Evolutionary conservation across 208 protist species (phyloP).

Genomic region (Angomonas desouzai): DNA sequence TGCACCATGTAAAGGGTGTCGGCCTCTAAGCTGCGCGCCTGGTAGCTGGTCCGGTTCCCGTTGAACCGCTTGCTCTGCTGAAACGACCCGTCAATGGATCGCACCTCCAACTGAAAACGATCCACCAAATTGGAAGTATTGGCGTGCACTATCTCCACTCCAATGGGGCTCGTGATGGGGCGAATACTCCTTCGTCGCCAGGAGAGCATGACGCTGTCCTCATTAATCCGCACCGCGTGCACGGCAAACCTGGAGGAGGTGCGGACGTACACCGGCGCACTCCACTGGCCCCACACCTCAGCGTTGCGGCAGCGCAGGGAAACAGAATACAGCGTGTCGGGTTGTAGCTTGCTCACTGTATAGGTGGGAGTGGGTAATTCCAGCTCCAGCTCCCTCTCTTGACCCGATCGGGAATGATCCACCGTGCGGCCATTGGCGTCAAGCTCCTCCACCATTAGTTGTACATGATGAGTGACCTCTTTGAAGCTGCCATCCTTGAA

Average conservation of each 20-base stretch:
- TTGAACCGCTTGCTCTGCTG: conserved; percentile 79
- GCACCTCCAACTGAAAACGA: conserved; percentile 81
- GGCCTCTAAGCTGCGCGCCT: conserved; percentile 66
- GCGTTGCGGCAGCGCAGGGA: conserved; percentile 79
- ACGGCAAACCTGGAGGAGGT: conserved; percentile 80
- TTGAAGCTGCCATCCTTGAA: conserved; percentile 5
- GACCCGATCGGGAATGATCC: conserved; percentile 25
- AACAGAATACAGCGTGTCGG: conserved; percentile 76
- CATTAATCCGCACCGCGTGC: conserved; percentile 58
- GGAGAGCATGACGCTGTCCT: conserved; percentile 67
- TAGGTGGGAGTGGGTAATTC: conserved; percentile 30
- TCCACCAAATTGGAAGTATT: conserved; percentile 10
- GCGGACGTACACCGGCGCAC: conserved; percentile 59
- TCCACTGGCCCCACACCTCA: conserved; percentile 87
- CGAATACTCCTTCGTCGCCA: conserved; percentile 60
- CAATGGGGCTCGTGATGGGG: conserved; percentile 52
- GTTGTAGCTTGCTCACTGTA: conserved; percentile 45
- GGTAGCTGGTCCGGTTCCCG: conserved; percentile 56
- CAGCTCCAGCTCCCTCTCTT: conserved; percentile 35
- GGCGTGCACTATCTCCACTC: conserved; percentile 15
- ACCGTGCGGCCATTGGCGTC: conserved; percentile 16
- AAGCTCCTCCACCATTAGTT: conserved; percentile 30
- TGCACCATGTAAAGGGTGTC: conserved; percentile 72
- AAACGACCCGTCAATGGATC: conserved; percentile 54
- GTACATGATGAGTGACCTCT: conserved; percentile 11